phyloP scores from a whole-genome alignment of 306 rosid genomes.

The Adenanthera pavonina region DNA sequence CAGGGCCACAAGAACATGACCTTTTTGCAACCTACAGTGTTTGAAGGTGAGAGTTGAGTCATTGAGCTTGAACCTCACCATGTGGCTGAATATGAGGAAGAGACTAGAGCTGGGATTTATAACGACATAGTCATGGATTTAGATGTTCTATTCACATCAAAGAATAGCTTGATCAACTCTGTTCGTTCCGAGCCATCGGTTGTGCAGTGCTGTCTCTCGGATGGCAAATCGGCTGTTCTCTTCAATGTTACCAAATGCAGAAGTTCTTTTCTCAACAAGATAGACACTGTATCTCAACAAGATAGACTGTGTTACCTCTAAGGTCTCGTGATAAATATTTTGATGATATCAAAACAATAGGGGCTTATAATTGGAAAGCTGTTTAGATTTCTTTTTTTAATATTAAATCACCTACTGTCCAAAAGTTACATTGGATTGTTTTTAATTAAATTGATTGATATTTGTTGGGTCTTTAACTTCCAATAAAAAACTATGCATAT shows the following conservation, averaged over 20 bases:
- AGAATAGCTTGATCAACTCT: conserved; percentile 22
- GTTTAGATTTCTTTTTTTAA: too few species aligned
- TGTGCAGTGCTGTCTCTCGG: conserved; percentile 41
- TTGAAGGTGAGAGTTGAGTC: conserved; percentile 29
- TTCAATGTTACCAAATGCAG: conserved; percentile 35
- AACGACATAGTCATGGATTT: conserved; percentile 45
- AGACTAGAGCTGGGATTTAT: conserved; percentile 36
- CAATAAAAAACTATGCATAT: too few species aligned
- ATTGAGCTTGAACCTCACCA: conserved; percentile 21
- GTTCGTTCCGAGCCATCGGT: conserved; percentile 15
- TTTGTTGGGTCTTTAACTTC: too few species aligned
- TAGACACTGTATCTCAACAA: too few species aligned
- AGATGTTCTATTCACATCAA: conserved; percentile 32
- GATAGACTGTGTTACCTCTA: too few species aligned
- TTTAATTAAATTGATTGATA: too few species aligned
- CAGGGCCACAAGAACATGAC: conserved; percentile 52
- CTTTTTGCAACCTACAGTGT: conserved; percentile 24
- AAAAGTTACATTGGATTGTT: too few species aligned
- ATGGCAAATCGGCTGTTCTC: neutral
- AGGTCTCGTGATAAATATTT: too few species aligned
- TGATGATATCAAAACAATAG: too few species aligned
- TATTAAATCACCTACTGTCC: too few species aligned
- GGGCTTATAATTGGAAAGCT: too few species aligned
- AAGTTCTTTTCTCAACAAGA: neutral
- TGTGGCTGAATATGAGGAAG: conserved; percentile 39